These are phyloP conservation scores for Micractinium sp. DNA, from an alignment of 139 green algal species.

Conservation along the genomic window DNA sequence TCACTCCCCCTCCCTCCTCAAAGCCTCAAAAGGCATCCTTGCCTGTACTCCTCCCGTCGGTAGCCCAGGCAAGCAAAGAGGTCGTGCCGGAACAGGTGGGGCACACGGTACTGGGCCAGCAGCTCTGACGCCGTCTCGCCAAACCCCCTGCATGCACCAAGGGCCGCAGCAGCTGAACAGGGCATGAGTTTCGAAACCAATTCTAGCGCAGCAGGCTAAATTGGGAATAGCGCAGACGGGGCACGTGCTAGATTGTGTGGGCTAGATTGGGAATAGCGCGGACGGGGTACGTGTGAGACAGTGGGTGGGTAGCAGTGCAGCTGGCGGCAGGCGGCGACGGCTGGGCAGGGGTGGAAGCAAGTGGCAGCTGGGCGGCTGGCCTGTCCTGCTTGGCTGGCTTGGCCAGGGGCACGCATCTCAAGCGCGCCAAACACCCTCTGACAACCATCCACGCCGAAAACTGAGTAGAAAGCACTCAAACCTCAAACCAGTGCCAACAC, in stretches of 20 bases:
- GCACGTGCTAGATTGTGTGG: not conserved
- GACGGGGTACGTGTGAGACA: not conserved
- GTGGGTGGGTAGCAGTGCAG: too few species aligned
- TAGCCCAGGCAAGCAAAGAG: slow-evolving; percentile 79
- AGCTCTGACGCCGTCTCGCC: slow-evolving; percentile 48
- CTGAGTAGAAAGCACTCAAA: too few species aligned
- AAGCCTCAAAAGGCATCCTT: not conserved
- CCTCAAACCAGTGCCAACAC: not conserved
- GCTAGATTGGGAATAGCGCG: not conserved
- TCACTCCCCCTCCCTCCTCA: not conserved
- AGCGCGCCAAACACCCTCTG: too few species aligned
- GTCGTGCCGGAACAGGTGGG: slow-evolving; percentile 78
- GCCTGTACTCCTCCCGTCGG: slow-evolving; percentile 48
- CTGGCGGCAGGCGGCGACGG: too few species aligned
- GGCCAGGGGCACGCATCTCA: too few species aligned
- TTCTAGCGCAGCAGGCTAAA: too few species aligned
- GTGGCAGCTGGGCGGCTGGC: too few species aligned
- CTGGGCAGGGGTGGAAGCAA: too few species aligned
- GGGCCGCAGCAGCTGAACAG: slow-evolving; percentile 45
- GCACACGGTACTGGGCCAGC: slow-evolving; percentile 66
- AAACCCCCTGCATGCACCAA: slow-evolving; percentile 63
- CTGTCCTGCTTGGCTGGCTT: too few species aligned
- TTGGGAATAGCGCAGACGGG: not conserved
- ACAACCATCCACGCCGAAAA: too few species aligned
- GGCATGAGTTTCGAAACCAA: not conserved